phyloP scores from a whole-genome alignment of 2,329 filamentous ascomycete genomes.

The Phyllosticta paracitricarpa region DNA sequence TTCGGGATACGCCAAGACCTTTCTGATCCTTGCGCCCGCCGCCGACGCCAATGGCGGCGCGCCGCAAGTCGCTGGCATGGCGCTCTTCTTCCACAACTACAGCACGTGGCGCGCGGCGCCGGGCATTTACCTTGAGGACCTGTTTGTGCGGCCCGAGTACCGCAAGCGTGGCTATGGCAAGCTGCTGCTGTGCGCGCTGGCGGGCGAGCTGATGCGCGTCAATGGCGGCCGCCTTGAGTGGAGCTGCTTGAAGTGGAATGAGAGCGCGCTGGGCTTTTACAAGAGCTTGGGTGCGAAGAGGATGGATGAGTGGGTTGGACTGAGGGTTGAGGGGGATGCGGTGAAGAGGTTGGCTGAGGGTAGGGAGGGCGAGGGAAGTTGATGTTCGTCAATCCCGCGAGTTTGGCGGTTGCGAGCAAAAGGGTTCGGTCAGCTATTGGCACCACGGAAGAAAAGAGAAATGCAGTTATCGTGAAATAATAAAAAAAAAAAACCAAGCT shows the following conservation, averaged over 20 bases:
- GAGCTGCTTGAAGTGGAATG: conserved; percentile 88
- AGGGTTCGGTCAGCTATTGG: no score
- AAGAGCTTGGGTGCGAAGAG: conserved; percentile 49
- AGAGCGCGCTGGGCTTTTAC: conserved; percentile 83
- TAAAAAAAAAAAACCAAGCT: no score
- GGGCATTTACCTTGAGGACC: conserved; percentile 86
- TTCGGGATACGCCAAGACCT: conserved; percentile 60
- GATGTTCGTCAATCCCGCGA: background rate
- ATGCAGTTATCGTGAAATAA: background rate
- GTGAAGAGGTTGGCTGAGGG: conserved; percentile 43
- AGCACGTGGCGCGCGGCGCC: conserved; percentile 82
- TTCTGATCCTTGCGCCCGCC: conserved; percentile 44
- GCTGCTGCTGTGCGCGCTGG: conserved; percentile 62
- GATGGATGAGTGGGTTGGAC: conserved; percentile 63
- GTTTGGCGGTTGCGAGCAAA: no score
- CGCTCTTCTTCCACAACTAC: conserved; percentile 92
- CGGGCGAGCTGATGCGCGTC: conserved; percentile 66
- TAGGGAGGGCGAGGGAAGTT: background rate
- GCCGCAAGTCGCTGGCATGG: conserved; percentile 56
- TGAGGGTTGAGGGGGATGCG: conserved; percentile 61
- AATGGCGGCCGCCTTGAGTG: conserved; percentile 73
- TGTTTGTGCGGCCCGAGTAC: conserved; percentile 66
- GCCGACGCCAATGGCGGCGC: conserved; percentile 41
- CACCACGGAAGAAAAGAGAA: background rate
- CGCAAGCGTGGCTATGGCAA: conserved; percentile 73